Base-by-base conservation (phyloP, 768 basidiomycete species). In the Sutorius australiensis region DNA sequence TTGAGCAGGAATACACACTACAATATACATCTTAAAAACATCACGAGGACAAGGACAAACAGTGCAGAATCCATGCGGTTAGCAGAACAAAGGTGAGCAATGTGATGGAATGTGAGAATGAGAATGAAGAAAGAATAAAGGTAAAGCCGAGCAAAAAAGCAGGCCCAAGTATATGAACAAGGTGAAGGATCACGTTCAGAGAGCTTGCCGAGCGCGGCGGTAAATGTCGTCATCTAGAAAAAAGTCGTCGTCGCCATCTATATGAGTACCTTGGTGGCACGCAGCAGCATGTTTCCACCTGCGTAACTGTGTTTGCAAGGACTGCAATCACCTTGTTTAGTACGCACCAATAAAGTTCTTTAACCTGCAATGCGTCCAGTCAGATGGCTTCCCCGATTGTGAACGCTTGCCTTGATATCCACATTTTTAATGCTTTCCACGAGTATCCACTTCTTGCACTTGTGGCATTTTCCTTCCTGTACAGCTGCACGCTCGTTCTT, bases 201-300 rank as follows among this genome's bases (percentile, higher is more conserved):
- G 34, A 46, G 28, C 34, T 44, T 67, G 47, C 17, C 55, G 64
- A 50, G 62, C 53, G 16, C 56, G 60, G 42, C 59, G 56, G 46
- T 70, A 75, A 21, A 81, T 69, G 4, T 72, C 69, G 55, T 89
- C 84, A 34, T 80, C 72, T 54, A 82, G 69, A 60, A 78, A 86
- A 53, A 79, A 72, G 63, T 84, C 79, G 49, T 72, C 62, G 54
- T 89, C 85, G 30, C 83, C 85, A 2, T 69, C 66, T 46, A 86
- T 67, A 16, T 70, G 75, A 6, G 78, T 77, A 16, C 79, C 77
- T 48, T 80, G 79, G 62, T 92, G 90, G 60, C 90, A 92, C 16
- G 78, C 59, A 1, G 87, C 87, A 28, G 89, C 90, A 61, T 92
- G 90, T 68, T 92, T 89, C 86, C 86, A 89, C 87, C 84, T 86